Evolutionary conservation across 495 filamentous ascomycete genomes (phyloP).

Genomic region (Lichenothelia convexa): DNA sequence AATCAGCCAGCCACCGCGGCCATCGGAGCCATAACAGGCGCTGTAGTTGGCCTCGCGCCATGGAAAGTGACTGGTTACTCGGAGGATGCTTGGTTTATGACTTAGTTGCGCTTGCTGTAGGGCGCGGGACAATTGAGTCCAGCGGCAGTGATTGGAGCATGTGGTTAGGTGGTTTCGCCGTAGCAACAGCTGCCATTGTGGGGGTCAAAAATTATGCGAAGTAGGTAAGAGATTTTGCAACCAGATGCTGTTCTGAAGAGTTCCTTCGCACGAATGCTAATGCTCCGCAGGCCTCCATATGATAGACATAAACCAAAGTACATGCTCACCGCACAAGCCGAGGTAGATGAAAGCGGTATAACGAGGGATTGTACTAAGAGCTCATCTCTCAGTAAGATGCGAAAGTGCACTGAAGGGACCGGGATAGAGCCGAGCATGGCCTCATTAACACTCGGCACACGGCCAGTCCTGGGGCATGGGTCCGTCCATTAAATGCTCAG

Average conservation of each 20-base stretch:
- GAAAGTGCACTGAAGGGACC: no score
- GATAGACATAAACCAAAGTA: neutral
- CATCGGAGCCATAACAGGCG: slow-evolving; percentile 27
- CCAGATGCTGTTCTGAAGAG: neutral
- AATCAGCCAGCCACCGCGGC: slow-evolving; percentile 20
- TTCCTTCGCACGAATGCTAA: neutral
- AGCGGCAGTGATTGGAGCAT: slow-evolving; percentile 25
- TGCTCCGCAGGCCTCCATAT: neutral
- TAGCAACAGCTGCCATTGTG: slow-evolving; percentile 29
- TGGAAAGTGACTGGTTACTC: slow-evolving; percentile 32
- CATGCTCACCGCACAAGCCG: neutral
- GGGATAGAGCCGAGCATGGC: no score
- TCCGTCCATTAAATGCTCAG: no score
- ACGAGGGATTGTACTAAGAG: no score
- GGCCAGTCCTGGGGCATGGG: no score
- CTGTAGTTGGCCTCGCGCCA: slow-evolving; percentile 27
- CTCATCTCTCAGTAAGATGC: no score
- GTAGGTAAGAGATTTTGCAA: slow-evolving; percentile 19
- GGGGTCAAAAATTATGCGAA: slow-evolving; percentile 27
- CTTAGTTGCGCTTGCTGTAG: slow-evolving; percentile 28
- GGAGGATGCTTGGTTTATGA: slow-evolving; percentile 35
- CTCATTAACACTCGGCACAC: no score
- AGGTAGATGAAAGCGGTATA: no score
- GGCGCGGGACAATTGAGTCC: no score
- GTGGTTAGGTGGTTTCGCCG: slow-evolving; percentile 27